These are phyloP conservation scores for Geranomyces michiganensis DNA, from an alignment of 192 early-diverging fungal genomes.

Conservation along the genomic window DNA sequence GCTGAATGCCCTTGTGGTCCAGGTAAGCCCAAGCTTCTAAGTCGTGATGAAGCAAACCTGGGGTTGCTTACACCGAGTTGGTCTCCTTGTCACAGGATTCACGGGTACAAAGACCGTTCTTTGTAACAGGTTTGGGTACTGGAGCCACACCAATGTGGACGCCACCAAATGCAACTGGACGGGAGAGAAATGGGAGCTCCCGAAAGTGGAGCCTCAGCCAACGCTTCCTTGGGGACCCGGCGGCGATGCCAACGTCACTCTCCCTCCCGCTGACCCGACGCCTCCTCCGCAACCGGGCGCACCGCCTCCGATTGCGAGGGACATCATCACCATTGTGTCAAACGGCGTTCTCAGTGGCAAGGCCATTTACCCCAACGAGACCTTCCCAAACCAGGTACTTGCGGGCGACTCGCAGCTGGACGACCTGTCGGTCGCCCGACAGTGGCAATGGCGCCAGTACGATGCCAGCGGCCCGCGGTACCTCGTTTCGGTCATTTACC, in stretches of 20 bases:
- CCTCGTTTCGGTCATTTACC: background rate
- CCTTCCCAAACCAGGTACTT: conserved; percentile 1
- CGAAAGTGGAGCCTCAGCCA: background rate
- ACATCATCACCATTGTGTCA: background rate
- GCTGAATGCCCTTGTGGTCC: background rate
- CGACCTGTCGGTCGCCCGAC: background rate
- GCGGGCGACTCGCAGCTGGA: background rate
- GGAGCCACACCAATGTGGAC: conserved; percentile 1
- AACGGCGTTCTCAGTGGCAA: conserved; percentile 2
- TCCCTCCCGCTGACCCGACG: background rate
- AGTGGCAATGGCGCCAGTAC: conserved; percentile 8
- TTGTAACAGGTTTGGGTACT: background rate
- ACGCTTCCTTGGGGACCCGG: background rate
- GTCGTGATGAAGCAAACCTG: background rate
- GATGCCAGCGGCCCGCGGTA: conserved; percentile 4
- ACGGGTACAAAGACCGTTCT: conserved; percentile 5
- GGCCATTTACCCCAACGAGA: conserved; percentile 1
- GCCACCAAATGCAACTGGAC: background rate
- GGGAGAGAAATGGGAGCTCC: background rate
- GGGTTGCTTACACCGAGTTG: background rate
- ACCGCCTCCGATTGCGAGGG: background rate
- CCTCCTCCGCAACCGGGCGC: background rate
- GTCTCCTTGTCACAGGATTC: background rate
- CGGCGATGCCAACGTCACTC: background rate
- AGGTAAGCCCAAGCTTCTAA: background rate